Base-by-base conservation (phyloP, 192 early-diverging fungal species). In the Podochytrium sp. region DNA sequence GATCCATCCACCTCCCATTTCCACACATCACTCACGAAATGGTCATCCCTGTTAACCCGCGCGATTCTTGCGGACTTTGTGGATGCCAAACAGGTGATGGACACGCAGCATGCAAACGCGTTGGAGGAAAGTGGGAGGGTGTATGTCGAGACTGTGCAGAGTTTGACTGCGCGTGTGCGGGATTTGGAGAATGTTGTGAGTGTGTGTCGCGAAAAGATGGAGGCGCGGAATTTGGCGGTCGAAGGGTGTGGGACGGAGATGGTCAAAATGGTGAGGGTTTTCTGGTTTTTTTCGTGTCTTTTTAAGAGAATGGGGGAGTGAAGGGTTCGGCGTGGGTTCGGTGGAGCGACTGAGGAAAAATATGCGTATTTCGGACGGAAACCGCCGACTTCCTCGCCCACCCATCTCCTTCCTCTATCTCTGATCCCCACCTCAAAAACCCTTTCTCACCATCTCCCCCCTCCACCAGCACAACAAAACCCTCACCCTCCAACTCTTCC, bases 111-210 rank as follows among this genome's bases (percentile, higher is more conserved):
- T 27, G 55, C 29, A 20, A 25, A 14, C 3, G 39, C 32, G 20
- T 16, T 39, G 34, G 27, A 60, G 25, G 53, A 51, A 51, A 38
- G 33, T 1, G 69, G 35, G 7, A 7, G 27, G 7, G 14, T 39
- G 39, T 63, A 65, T 72, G 73, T 38, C 20, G 75, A 77, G 39
- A 67, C 12, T 71, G 12, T 34, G 7, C 3, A 47, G 1, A 16
- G 33, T n/a, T 43, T 75, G 53, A 75, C 74, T 4, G 40, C 47
- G 34, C 63, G 63, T 7, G 50, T 75, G 10, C 27, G 74, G n/a
- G 74, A 75, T 27, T 18, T 65, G 4, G 55, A 75, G 12, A 33
- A 25, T 30, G 61, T 75, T 0, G 12, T 59, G 3, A 37, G 4
- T n/a, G 32, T 75, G 16, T 75, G 27, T 27, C 5, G 27, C 18